Percentiles rank a stretch among this genome's conserved stretches.
Conservation (phyloP, 176 grass and related monocot species). For the Oryza nivara region DNA sequence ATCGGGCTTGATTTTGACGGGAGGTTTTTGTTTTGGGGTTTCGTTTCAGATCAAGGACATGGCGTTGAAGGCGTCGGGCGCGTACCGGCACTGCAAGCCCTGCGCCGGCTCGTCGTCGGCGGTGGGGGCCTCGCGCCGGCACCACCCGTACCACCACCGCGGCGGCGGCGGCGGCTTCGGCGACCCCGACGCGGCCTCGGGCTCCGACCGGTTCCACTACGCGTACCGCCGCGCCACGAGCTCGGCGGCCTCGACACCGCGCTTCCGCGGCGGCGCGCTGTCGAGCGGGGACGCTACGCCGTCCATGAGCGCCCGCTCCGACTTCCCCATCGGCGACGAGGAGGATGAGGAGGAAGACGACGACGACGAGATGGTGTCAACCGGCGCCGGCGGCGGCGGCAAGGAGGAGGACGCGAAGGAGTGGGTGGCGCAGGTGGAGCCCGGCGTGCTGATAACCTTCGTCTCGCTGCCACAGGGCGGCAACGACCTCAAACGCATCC, state of each 20-base stretch:
- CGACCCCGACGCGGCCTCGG: slow-evolving; percentile 45
- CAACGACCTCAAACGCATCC: slow-evolving; percentile 93
- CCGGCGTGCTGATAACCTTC: slow-evolving; percentile 96
- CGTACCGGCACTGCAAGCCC: slow-evolving; percentile 97
- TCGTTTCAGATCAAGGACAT: slow-evolving; percentile 85
- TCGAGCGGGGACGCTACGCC: slow-evolving; percentile 80
- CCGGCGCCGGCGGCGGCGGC: background rate
- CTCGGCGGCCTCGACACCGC: slow-evolving; percentile 59
- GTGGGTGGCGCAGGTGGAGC: slow-evolving; percentile 97
- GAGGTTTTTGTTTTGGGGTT: slow-evolving; percentile 21
- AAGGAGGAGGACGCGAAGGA: slow-evolving; percentile 83
- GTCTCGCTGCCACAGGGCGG: slow-evolving; percentile 81
- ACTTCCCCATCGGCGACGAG: slow-evolving; percentile 54
- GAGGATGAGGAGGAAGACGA: slow-evolving; percentile 30
- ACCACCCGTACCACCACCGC: slow-evolving; percentile 65
- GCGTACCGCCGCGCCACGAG: slow-evolving; percentile 65
- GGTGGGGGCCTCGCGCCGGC: slow-evolving; percentile 37
- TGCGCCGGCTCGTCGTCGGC: slow-evolving; percentile 69
- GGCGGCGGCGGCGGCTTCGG: slow-evolving; percentile 46
- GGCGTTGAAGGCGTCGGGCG: slow-evolving; percentile 86
- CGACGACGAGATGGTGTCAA: slow-evolving; percentile 46
- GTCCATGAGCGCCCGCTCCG: slow-evolving; percentile 77
- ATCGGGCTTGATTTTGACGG: slow-evolving; percentile 38
- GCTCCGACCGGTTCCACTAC: slow-evolving; percentile 63
- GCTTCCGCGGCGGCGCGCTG: slow-evolving; percentile 28